Conservation (phyloP, 2,329 filamentous ascomycete species). For the Aspergillus fructus region DNA sequence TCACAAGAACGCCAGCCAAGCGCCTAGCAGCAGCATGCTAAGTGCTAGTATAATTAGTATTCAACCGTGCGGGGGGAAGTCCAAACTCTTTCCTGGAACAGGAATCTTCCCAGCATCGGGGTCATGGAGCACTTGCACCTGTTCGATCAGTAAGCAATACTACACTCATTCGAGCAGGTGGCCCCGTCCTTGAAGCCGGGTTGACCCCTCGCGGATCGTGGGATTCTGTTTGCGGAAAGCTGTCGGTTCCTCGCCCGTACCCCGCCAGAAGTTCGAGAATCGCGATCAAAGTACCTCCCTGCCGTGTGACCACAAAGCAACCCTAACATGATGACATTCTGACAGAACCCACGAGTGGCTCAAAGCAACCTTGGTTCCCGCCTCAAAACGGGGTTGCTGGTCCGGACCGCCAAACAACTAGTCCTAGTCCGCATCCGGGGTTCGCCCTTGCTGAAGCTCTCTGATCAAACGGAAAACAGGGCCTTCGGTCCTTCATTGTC, state of each 20-base stretch:
- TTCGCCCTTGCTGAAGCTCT: too few species aligned
- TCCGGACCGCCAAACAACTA: too few species aligned
- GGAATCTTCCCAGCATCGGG: not conserved
- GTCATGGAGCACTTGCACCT: not conserved
- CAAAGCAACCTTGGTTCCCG: too few species aligned
- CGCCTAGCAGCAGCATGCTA: not conserved
- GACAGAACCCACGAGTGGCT: too few species aligned
- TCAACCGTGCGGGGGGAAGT: not conserved
- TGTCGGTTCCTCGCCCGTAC: not conserved
- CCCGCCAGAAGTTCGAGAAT: too few species aligned
- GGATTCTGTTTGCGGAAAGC: not conserved
- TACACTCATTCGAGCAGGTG: not conserved
- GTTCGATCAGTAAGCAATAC: not conserved
- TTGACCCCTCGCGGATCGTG: not conserved
- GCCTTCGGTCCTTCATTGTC: not conserved
- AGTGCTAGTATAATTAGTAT: not conserved
- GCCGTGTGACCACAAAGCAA: too few species aligned
- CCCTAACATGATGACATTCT: too few species aligned
- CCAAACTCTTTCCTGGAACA: not conserved
- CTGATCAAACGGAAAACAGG: not conserved
- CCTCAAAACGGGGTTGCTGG: too few species aligned
- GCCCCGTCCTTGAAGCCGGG: not conserved
- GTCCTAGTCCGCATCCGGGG: too few species aligned
- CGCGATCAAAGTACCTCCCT: too few species aligned
- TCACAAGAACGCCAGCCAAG: conserved; percentile 18